Evolutionary conservation across 2,329 filamentous ascomycete genomes (phyloP), one percentile per base, ranked within the genome.

Genomic region (Cercospora sp.): DNA sequence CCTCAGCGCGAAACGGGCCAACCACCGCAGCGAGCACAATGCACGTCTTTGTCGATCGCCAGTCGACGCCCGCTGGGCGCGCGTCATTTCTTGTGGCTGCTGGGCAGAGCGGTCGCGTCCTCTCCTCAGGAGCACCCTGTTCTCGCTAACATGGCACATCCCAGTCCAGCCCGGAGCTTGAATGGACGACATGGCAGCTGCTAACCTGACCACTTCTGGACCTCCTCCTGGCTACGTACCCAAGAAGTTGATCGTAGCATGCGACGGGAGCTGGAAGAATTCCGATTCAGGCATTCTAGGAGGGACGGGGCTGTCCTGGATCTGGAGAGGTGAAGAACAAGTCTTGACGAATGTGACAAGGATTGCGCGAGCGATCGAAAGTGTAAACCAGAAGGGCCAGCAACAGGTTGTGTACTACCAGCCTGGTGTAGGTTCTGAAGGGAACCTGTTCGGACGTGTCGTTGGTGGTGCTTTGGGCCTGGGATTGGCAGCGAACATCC

Each of bases 401-500:
- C 73, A 77, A 43, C 78, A 80, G 51, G 76, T 80, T 45, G 75
- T 78, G 8, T 78, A 77, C 67, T 80, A 80, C 61, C 78, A 80
- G 68, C 74, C 75, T 43, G 78, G 78, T 1, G 65, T 80, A 0
- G 78, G 78, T 1, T 13, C 7, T 78, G 76, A 76, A 13, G 69
- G 77, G n/a, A 76, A 77, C 13, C 58, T 78, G 0, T 75, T 71
- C 7, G 73, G 74, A 45, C 74, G 77, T 10, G 40, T 79, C 8
- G 62, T 75, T 34, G 77, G 77, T 30, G 78, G 78, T 16, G 76
- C 74, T 1, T 72, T 75, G 9, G 76, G 77, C 28, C 59, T 74
- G 5, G 79, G 80, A 3, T 67, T 81, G 5, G 73, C 72, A 13
- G 78, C 77, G 66, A 79, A 90, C 65, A 84, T 90, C 65, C 84